These are phyloP conservation scores for Orbilia brochopaga DNA, from an alignment of 2,329 filamentous ascomycete species.

Conservation along the genomic window DNA sequence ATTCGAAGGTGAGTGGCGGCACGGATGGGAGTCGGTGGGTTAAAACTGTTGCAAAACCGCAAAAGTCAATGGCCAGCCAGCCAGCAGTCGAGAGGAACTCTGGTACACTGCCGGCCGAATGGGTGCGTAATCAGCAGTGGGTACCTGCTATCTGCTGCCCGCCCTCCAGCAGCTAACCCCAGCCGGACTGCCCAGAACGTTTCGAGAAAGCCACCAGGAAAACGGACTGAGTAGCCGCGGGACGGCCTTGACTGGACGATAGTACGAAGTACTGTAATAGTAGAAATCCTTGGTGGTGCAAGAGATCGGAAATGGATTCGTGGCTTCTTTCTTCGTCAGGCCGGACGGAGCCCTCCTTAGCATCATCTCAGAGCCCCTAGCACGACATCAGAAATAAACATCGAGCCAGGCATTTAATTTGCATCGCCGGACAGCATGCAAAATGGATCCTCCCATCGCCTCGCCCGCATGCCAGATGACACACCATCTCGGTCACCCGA, in stretches of 20 bases:
- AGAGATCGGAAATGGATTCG: conserved; percentile 27
- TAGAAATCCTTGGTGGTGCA: conserved; percentile 14
- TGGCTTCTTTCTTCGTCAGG: conserved; percentile 38
- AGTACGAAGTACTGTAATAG: too few species aligned
- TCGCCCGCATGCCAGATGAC: conserved; percentile 3
- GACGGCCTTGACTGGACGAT: conserved; percentile 8
- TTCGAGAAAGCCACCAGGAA: conserved; percentile 33
- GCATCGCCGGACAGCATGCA: not conserved
- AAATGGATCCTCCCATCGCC: conserved; percentile 24
- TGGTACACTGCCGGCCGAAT: conserved; percentile 24
- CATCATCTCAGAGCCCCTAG: too few species aligned
- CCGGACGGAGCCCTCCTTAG: not conserved
- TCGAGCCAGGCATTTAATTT: too few species aligned
- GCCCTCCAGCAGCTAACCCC: conserved; percentile 19
- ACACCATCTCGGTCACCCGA: conserved; percentile 7
- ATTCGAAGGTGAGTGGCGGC: conserved; percentile 4
- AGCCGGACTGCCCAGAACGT: not conserved
- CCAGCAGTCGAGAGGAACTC: conserved; percentile 17
- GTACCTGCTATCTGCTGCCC: conserved; percentile 43
- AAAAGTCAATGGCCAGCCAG: conserved; percentile 31
- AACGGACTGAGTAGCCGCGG: conserved; percentile 12
- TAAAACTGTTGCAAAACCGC: conserved; percentile 16
- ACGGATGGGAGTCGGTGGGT: conserved; percentile 38
- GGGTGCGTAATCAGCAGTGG: conserved; percentile 49
- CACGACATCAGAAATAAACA: conserved; percentile 10